phyloP scores from a whole-genome alignment of 179 eudicot genomes.

The Heliamphora pulchella region DNA sequence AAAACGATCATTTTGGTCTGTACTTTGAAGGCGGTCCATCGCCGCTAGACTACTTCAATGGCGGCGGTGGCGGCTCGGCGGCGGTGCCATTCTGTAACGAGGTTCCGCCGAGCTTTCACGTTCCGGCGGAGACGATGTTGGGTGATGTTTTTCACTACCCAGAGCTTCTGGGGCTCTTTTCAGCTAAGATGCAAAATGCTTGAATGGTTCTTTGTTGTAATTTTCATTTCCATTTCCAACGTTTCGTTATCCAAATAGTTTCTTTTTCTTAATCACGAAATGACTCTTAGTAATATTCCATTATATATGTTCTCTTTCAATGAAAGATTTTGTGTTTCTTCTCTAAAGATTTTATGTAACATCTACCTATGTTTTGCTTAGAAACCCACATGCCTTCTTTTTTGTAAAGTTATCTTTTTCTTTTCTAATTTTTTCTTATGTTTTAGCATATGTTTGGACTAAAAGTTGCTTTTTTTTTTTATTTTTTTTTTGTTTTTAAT shows the following conservation, averaged over 20 bases:
- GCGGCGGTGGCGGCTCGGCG: background rate
- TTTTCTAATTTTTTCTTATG: no score
- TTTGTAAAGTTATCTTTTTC: no score
- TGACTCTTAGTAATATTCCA: no score
- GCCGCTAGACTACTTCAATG: background rate
- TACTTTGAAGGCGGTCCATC: background rate
- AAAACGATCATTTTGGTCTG: conserved; percentile 3
- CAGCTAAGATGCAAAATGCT: conserved; percentile 20
- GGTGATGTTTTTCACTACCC: conserved; percentile 27
- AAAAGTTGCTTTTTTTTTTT: no score
- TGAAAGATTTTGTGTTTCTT: background rate
- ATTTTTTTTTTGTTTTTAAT: no score
- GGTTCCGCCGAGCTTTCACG: background rate
- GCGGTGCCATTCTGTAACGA: background rate
- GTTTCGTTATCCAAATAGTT: no score
- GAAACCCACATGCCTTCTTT: no score
- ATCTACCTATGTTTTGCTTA: no score
- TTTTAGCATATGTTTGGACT: no score
- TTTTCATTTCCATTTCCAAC: no score
- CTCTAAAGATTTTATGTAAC: no score
- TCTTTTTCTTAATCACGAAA: no score
- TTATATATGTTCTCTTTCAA: background rate
- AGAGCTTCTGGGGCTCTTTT: conserved; percentile 18
- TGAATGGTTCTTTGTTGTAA: background rate
- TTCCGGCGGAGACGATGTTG: background rate